phyloP scores from a whole-genome alignment of 1,139 yeast genomes.

The Yamadazyma oceani region DNA sequence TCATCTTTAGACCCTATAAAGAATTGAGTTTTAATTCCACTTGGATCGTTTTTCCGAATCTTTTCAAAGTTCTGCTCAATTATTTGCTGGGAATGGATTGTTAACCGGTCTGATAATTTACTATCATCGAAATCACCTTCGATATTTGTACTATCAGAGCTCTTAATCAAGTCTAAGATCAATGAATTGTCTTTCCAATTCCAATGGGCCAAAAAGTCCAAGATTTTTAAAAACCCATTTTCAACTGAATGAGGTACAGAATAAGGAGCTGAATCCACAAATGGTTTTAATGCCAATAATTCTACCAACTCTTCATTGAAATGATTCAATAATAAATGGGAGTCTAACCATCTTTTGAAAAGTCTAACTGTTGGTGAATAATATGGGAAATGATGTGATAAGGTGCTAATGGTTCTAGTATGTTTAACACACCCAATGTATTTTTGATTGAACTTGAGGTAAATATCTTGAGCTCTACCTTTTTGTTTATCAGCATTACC shows the following conservation, averaged over 20 bases:
- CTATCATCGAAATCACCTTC: constrained; percentile 18
- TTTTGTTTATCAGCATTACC: constrained; percentile 60
- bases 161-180: constrained; percentile 68
- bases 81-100: constrained; percentile 59
- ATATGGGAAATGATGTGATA: constrained; percentile 71
- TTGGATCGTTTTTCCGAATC: constrained; percentile 76
- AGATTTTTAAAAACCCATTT: constrained; percentile 75
- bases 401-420: constrained; percentile 69
- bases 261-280: constrained; percentile 85
- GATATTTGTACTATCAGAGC: constrained; percentile 30
- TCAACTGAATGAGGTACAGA: constrained; percentile 75
- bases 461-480: constrained; percentile 59
- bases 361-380: constrained; percentile 80
- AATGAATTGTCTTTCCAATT: constrained; percentile 91
- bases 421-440: constrained; percentile 77
- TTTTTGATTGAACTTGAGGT: constrained; percentile 63
- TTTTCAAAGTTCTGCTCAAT: constrained; percentile 64
- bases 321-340: constrained; percentile 64
- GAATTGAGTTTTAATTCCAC: constrained; percentile 73
- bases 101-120: constrained; percentile 60
- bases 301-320: constrained; percentile 79
- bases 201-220: constrained; percentile 78
- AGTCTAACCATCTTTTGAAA: constrained; percentile 85
- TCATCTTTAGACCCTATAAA: constrained; percentile 83
- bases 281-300: constrained; percentile 76